A percentile compares a stretch with the other conserved stretches of the same genome.
These are phyloP conservation scores for Scalesia atractyloides DNA, from an alignment of 129 eudicot genomes.

Conservation along the genomic window DNA sequence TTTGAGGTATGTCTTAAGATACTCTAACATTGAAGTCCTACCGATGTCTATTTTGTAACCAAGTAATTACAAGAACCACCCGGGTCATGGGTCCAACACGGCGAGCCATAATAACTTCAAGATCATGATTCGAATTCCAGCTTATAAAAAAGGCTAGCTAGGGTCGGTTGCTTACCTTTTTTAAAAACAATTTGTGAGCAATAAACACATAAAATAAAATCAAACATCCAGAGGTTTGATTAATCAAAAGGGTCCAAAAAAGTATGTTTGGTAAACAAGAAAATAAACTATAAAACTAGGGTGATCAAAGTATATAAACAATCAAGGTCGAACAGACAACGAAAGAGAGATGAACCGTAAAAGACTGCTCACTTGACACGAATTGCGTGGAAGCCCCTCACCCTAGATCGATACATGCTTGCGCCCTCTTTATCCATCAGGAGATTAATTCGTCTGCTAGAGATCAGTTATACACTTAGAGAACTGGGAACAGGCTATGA, in stretches of 20 bases:
- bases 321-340: conserved; percentile 58
- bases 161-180: background rate
- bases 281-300: conserved; percentile 4
- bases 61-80: background rate
- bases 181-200: background rate
- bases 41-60: background rate
- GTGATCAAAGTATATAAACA: conserved; percentile 14
- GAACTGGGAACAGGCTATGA: background rate
- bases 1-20: background rate
- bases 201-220: background rate
- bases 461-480: background rate
- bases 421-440: background rate
- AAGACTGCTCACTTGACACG: conserved; percentile 51
- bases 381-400: conserved; percentile 44
- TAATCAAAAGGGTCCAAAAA: conserved; percentile 5
- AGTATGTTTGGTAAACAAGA: conserved; percentile 1
- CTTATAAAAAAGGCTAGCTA: background rate
- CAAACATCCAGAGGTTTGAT: background rate
- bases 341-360: conserved; percentile 38
- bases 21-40: too few relatives aligned
- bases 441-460: conserved; percentile 11
- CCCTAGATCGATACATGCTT: conserved; percentile 1
- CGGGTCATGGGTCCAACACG: background rate
- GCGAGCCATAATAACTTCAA: background rate
- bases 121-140: conserved; percentile 9